A percentile compares a stretch with the other conserved stretches of the same genome.
Evolutionary conservation across 75 land plant species (phyloP).

Genomic region (Sequoia sempervirens): DNA sequence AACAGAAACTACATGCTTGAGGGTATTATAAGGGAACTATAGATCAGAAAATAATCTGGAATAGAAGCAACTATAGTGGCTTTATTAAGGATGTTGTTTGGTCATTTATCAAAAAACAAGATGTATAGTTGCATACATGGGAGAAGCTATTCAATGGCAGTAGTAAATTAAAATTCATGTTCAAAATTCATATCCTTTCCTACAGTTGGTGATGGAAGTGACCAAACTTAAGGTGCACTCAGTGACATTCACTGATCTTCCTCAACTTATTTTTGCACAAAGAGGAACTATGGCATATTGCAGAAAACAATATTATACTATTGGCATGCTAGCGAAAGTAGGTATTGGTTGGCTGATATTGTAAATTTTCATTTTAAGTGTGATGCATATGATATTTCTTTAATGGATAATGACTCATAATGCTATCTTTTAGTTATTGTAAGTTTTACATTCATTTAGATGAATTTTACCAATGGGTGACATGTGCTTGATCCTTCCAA

Average conservation of each 20-base stretch:
- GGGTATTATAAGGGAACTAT: not conserved
- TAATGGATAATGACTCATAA: not conserved
- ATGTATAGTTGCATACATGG: not conserved
- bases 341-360: slow-evolving; percentile 1
- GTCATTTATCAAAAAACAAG: not conserved
- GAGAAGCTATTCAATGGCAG: not conserved
- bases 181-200: not conserved
- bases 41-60: not conserved
- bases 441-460: not conserved
- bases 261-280: not conserved
- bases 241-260: not conserved
- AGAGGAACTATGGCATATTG: not conserved
- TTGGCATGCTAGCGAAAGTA: not conserved
- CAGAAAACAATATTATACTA: not conserved
- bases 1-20: not conserved
- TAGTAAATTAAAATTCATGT: not conserved
- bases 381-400: not conserved
- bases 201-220: not conserved
- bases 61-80: not conserved
- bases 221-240: not conserved
- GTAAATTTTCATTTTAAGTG: not conserved
- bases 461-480: not conserved
- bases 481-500: not conserved
- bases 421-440: not conserved
- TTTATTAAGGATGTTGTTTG: not conserved